phyloP scores from a whole-genome alignment of 305 asterid genomes.

The Fraxinus albicans region DNA sequence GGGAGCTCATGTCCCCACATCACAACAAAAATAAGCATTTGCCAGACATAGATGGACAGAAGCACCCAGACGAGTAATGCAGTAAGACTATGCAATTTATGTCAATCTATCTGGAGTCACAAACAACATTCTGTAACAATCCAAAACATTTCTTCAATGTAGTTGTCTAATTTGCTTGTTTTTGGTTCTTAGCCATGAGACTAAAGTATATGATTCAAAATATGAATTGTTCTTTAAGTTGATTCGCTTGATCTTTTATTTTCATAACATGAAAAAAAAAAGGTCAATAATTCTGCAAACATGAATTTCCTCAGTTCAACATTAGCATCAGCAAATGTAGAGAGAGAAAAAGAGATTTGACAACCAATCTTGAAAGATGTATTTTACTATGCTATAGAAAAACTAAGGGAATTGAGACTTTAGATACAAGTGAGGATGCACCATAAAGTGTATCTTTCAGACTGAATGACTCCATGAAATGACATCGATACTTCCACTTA shows the following conservation, averaged over 20 bases:
- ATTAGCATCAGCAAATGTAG: neutral
- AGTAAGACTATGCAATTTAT: neutral
- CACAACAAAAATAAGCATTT: conserved; percentile 2
- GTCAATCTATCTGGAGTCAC: neutral
- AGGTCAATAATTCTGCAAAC: neutral
- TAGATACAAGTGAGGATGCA: neutral
- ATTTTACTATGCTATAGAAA: neutral
- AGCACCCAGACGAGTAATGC: neutral
- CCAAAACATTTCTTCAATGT: neutral
- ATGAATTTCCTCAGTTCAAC: neutral
- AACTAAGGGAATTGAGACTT: neutral
- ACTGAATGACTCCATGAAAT: too few relatives aligned
- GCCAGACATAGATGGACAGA: neutral
- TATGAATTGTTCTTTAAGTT: neutral
- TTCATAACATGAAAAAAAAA: neutral
- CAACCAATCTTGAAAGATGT: neutral
- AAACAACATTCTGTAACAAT: neutral
- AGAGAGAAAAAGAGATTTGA: neutral
- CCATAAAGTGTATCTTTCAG: too few relatives aligned
- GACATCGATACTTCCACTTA: too few relatives aligned
- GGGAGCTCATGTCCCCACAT: neutral
- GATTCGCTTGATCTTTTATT: neutral
- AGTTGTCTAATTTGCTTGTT: neutral
- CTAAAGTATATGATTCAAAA: neutral
- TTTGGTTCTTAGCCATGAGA: neutral